Evolutionary conservation across 2,329 filamentous ascomycete genomes (phyloP).

Genomic region (Paraphaeosphaeria sporulosa): DNA sequence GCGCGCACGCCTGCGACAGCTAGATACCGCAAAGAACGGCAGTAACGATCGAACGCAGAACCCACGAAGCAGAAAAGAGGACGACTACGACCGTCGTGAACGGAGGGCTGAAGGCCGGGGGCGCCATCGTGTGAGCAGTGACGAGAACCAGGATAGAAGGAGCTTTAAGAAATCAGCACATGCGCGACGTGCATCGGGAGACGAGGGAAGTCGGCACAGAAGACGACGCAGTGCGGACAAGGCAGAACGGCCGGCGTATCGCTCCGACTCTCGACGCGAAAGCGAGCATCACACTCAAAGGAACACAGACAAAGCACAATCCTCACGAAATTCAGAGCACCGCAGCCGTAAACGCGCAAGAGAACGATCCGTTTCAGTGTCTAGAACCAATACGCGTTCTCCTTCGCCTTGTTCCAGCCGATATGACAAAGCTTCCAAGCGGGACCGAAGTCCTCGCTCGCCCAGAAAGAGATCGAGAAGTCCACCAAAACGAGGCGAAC

Average conservation of each 20-base stretch:
- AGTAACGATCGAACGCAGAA: slow-evolving; percentile 18
- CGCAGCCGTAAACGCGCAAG: slow-evolving; percentile 21
- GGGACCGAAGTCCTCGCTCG: slow-evolving; percentile 25
- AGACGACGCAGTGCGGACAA: slow-evolving; percentile 13
- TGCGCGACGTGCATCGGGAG: slow-evolving; percentile 2
- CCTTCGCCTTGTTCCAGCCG: slow-evolving; percentile 24
- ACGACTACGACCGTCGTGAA: slow-evolving; percentile 24
- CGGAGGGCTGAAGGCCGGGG: slow-evolving; percentile 22
- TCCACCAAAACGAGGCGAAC: not conserved
- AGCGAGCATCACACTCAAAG: slow-evolving; percentile 18
- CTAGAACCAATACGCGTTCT: slow-evolving; percentile 30
- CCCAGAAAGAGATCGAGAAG: slow-evolving; percentile 13
- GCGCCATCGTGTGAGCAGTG: slow-evolving; percentile 30
- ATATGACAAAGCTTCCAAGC: slow-evolving; percentile 18
- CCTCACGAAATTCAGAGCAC: slow-evolving; percentile 19
- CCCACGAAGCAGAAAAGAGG: slow-evolving; percentile 21
- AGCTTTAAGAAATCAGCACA: slow-evolving; percentile 13
- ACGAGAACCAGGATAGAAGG: slow-evolving; percentile 15
- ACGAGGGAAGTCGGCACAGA: slow-evolving; percentile 9
- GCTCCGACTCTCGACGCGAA: slow-evolving; percentile 25
- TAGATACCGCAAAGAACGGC: slow-evolving; percentile 32
- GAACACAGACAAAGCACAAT: slow-evolving; percentile 21
- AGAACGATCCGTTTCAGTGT: slow-evolving; percentile 27
- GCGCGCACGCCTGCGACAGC: slow-evolving; percentile 68
- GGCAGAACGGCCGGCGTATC: slow-evolving; percentile 17